Percentiles rank a stretch among this genome's conserved stretches.
These are phyloP conservation scores for Ophiostoma piceae DNA, from an alignment of 2,329 filamentous ascomycete species.

Conservation along the genomic window DNA sequence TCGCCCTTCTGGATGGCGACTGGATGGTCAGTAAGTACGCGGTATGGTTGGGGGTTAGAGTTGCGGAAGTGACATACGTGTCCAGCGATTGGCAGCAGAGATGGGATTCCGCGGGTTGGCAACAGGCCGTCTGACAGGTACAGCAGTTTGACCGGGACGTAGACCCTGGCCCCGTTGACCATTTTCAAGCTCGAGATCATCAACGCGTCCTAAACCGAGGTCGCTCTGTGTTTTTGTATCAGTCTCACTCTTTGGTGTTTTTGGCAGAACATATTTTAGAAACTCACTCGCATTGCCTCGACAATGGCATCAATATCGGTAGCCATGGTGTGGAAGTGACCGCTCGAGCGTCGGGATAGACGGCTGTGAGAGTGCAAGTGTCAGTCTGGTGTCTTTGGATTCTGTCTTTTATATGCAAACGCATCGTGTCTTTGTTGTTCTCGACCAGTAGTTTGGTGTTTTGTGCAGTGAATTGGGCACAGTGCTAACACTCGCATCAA, in stretches of 20 bases:
- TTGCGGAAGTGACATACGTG: constrained; percentile 10
- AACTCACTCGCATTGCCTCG: constrained; percentile 6
- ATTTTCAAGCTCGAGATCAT: constrained; percentile 26
- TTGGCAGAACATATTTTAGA: neutral
- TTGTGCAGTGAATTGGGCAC: neutral
- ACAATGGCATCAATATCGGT: constrained; percentile 3
- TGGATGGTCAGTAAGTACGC: neutral
- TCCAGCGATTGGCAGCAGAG: constrained; percentile 20
- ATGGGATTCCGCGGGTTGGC: constrained; percentile 8
- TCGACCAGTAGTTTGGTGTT: neutral
- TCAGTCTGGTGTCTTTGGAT: neutral
- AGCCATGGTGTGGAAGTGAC: constrained; percentile 2
- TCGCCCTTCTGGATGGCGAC: constrained; percentile 24
- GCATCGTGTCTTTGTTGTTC: neutral
- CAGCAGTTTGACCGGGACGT: neutral
- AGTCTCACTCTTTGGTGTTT: neutral
- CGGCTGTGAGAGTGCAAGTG: neutral
- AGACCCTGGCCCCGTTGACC: constrained; percentile 15
- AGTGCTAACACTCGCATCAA: neutral
- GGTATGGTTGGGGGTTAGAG: neutral
- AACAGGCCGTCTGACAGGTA: neutral
- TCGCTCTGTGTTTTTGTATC: constrained; percentile 21
- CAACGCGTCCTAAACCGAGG: constrained; percentile 23
- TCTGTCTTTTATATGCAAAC: neutral
- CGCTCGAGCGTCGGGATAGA: neutral